Percentiles rank a stretch among this genome's conserved stretches.
Conservation (phyloP, 1,284 basidiomycete genomes). For the Paramarasmius palmivorus region DNA sequence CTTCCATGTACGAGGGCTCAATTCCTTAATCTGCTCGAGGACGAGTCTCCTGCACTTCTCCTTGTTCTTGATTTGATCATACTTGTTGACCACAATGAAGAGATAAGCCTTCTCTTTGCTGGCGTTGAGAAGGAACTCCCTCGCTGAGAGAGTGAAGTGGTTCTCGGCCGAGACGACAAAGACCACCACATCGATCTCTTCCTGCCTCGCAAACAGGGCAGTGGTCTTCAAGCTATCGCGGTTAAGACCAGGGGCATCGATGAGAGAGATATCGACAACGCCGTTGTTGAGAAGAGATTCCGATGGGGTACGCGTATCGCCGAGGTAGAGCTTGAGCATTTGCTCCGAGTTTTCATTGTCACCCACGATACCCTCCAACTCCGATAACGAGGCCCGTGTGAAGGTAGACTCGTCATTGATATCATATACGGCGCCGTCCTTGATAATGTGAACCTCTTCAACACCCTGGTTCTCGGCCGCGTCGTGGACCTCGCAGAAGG, state of each 20-base stretch:
- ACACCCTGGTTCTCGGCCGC: slow-evolving; percentile 79
- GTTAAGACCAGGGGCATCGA: slow-evolving; percentile 98
- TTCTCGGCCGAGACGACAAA: slow-evolving; percentile 99
- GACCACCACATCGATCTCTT: slow-evolving; percentile 98
- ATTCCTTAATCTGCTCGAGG: slow-evolving; percentile 91
- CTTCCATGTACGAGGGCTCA: slow-evolving; percentile 90
- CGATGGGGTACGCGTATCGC: slow-evolving; percentile 70
- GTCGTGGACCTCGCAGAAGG: slow-evolving; percentile 97
- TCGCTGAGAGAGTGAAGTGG: slow-evolving; percentile 96
- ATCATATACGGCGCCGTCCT: slow-evolving; percentile 73
- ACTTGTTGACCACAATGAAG: slow-evolving; percentile 99
- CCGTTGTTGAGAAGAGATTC: slow-evolving; percentile 94
- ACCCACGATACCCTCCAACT: slow-evolving; percentile 81
- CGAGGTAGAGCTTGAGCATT: slow-evolving; percentile 84
- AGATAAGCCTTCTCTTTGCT: slow-evolving; percentile 97
- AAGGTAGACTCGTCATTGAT: slow-evolving; percentile 77
- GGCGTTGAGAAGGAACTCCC: slow-evolving; percentile 93
- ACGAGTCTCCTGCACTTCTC: slow-evolving; percentile 89
- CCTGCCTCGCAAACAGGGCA: slow-evolving; percentile 92
- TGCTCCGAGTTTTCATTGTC: slow-evolving; percentile 77
- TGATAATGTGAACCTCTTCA: slow-evolving; percentile 84
- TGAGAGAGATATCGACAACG: slow-evolving; percentile 96
- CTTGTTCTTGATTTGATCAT: slow-evolving; percentile 94
- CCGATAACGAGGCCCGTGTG: slow-evolving; percentile 63
- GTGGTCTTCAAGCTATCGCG: slow-evolving; percentile 96